phyloP scores from a whole-genome alignment of 352 stramenopile genomes.

The Phytophthora fragariaefolia region DNA sequence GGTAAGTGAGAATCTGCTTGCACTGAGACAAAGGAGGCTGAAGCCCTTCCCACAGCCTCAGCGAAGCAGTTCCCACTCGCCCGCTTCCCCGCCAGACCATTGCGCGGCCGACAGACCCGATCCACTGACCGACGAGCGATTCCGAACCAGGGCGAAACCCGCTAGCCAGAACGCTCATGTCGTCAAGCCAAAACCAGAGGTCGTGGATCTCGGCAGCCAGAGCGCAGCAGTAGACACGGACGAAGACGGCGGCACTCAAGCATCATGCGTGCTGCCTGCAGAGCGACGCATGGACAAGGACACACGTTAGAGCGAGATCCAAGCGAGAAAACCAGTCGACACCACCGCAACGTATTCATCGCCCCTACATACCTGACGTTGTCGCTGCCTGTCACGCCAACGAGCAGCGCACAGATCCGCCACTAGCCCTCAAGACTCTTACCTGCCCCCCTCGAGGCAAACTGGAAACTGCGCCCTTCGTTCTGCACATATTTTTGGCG shows the following conservation, averaged over 20 bases:
- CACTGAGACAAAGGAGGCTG: conserved; percentile 13
- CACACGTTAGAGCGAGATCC: conserved; percentile 6
- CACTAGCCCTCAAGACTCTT: background rate
- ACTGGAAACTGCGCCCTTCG: conserved; percentile 40
- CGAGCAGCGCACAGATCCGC: background rate
- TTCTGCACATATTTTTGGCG: conserved; percentile 52
- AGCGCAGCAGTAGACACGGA: conserved; percentile 1
- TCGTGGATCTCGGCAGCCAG: background rate
- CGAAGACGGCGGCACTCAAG: background rate
- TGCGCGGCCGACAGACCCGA: conserved; percentile 2
- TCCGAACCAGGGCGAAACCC: background rate
- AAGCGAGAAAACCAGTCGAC: background rate
- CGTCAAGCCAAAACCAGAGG: background rate
- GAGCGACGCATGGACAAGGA: conserved; percentile 5
- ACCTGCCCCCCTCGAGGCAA: conserved; percentile 29
- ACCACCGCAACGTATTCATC: background rate
- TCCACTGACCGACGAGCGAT: conserved; percentile 7
- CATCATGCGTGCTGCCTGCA: conserved; percentile 3
- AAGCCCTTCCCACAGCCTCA: conserved; percentile 14
- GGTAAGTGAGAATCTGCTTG: conserved; percentile 5
- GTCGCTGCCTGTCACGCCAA: background rate
- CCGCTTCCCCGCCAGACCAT: background rate
- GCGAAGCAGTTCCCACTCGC: conserved; percentile 3
- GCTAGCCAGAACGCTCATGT: background rate
- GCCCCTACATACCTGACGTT: conserved; percentile 1